Evolutionary conservation across 306 rosid species (phyloP).

Genomic region (Erythrophleum fordii): DNA sequence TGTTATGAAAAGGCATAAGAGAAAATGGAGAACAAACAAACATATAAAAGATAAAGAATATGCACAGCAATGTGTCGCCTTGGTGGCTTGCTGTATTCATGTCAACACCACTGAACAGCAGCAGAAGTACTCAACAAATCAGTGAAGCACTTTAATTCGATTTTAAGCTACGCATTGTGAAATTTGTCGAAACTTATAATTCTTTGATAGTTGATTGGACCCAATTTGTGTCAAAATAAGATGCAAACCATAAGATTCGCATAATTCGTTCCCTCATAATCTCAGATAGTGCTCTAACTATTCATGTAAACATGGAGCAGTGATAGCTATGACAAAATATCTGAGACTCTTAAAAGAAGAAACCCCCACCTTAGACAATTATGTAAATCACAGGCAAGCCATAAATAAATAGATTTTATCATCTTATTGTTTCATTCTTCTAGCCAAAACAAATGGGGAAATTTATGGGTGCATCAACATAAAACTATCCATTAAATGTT

Average conservation of each 20-base stretch:
- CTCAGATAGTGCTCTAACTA: slow-evolving; percentile 3
- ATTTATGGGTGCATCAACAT: neutral
- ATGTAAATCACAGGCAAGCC: slow-evolving; percentile 8
- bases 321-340: neutral
- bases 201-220: neutral
- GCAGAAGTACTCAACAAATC: neutral
- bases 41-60: slow-evolving; percentile 1
- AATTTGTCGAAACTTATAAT: neutral
- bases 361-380: neutral
- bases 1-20: neutral
- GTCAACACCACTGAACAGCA: neutral
- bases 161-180: neutral
- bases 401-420: neutral
- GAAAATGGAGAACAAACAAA: neutral
- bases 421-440: neutral
- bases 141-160: neutral
- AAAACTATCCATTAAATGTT: neutral
- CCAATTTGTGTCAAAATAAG: neutral
- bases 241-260: neutral
- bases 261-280: neutral
- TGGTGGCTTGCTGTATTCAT: neutral
- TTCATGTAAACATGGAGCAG: neutral
- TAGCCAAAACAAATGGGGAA: neutral
- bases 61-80: neutral
- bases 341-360: neutral